phyloP scores from a whole-genome alignment of 192 early-diverging fungal genomes.

The Linderina pennispora region DNA sequence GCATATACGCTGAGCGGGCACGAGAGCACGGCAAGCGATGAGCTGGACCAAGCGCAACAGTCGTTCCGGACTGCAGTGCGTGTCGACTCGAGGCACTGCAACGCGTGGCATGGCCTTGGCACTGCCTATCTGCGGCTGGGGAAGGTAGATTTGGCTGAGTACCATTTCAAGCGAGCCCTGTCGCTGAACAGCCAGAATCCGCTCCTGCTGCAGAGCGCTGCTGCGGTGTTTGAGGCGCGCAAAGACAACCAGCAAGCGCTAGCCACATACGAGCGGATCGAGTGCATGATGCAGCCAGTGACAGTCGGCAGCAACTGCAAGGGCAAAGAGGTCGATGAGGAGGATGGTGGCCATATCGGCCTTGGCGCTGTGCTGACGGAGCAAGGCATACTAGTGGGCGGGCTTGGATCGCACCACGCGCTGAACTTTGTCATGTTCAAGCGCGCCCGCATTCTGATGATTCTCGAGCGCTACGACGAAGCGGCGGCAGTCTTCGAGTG shows the following conservation, averaged over 20 bases:
- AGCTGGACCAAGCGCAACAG: conserved; percentile 66
- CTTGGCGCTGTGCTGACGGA: conserved; percentile 7
- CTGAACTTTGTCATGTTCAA: conserved; percentile 59
- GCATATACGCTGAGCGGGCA: conserved; percentile 82
- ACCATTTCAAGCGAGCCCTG: conserved; percentile 65
- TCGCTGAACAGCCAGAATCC: conserved; percentile 68
- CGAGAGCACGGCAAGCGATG: conserved; percentile 69
- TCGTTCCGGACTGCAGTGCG: conserved; percentile 67
- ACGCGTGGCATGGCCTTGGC: conserved; percentile 85
- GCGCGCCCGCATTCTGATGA: conserved; percentile 57
- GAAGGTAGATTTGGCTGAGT: conserved; percentile 65
- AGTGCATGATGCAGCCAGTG: conserved; percentile 38
- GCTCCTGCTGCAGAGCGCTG: conserved; percentile 64
- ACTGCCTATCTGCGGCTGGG: conserved; percentile 64
- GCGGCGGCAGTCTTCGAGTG: conserved; percentile 58
- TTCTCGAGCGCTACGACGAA: conserved; percentile 52
- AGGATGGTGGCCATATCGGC: conserved; percentile 1
- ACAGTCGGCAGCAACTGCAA: neutral
- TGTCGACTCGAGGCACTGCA: conserved; percentile 71
- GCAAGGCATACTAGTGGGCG: conserved; percentile 10
- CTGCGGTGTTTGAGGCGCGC: conserved; percentile 62
- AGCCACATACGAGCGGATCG: conserved; percentile 55
- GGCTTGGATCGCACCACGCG: conserved; percentile 22
- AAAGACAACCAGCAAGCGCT: conserved; percentile 51
- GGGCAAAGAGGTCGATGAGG: conserved; percentile 2